phyloP scores from a whole-genome alignment of 805 yeast genomes.

The Ogataea ramenticola region DNA sequence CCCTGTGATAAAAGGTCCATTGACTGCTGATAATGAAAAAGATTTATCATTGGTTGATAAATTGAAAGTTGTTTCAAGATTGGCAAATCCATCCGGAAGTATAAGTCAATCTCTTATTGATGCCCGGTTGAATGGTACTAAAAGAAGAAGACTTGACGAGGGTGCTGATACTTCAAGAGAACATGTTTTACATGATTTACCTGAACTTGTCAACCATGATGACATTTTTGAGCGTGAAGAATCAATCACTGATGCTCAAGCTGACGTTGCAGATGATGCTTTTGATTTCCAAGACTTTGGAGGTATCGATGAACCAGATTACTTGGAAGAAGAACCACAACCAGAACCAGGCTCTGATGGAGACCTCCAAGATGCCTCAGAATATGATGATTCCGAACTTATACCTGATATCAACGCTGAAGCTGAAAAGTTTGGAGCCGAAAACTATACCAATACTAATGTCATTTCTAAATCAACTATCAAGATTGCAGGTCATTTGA shows the following conservation, averaged over 20 bases:
- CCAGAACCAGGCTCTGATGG: constrained; percentile 8
- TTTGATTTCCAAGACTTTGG: not conserved
- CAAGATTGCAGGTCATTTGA: constrained; percentile 43
- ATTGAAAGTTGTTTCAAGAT: not conserved
- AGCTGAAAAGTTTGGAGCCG: constrained; percentile 9
- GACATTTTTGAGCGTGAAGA: not conserved
- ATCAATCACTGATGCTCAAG: not conserved
- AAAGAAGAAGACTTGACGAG: constrained; percentile 10
- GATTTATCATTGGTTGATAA: not conserved
- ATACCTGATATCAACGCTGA: constrained; percentile 5
- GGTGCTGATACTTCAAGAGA: not conserved
- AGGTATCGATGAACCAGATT: not conserved
- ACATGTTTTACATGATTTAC: not conserved
- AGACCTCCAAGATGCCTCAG: constrained; percentile 12
- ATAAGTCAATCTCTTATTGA: too few species aligned
- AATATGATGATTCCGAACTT: constrained; percentile 12
- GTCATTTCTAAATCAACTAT: constrained; percentile 41
- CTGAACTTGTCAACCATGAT: not conserved
- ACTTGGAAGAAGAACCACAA: not conserved
- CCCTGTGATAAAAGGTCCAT: constrained; percentile 7
- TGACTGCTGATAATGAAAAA: constrained; percentile 3
- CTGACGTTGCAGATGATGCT: not conserved
- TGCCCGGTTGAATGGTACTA: constrained; percentile 2
- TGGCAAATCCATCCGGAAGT: not conserved
- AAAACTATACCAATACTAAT: constrained; percentile 9